A percentile compares a stretch with the other conserved stretches of the same genome.
These are phyloP conservation scores for Rhizophagus prolifer DNA, from an alignment of 192 early-diverging fungal genomes.

Conservation along the genomic window DNA sequence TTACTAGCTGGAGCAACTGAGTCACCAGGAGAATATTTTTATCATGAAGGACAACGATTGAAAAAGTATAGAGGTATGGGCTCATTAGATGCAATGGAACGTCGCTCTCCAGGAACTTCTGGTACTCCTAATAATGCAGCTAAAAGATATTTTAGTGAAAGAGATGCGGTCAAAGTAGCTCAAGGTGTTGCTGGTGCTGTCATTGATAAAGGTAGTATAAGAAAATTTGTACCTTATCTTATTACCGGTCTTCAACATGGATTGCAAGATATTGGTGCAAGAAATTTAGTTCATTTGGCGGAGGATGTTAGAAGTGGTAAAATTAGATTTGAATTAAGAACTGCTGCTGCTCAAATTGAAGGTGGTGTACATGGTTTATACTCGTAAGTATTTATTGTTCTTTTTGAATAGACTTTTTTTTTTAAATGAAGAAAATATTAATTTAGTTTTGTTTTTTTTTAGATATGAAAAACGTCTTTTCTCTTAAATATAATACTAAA, in stretches of 20 bases:
- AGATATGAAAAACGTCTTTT: constrained; percentile 19
- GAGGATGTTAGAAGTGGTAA: constrained; percentile 63
- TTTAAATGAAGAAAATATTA: background rate
- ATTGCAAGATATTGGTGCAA: constrained; percentile 94
- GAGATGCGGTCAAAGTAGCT: constrained; percentile 97
- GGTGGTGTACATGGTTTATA: constrained; percentile 93
- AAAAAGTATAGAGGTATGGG: constrained; percentile 99
- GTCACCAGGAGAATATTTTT: constrained; percentile 97
- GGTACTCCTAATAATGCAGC: constrained; percentile 65
- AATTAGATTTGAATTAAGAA: constrained; percentile 93
- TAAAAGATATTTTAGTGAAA: constrained; percentile 95
- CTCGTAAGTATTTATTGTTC: constrained; percentile 48
- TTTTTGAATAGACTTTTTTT: background rate
- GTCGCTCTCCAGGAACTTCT: constrained; percentile 51
- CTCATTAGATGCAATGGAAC: constrained; percentile 95
- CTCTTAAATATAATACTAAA: background rate
- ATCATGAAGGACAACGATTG: constrained; percentile 93
- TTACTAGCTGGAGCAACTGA: constrained; percentile 94
- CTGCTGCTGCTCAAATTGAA: constrained; percentile 92
- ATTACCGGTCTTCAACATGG: constrained; percentile 94
- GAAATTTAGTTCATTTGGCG: constrained; percentile 65
- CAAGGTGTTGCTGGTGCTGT: constrained; percentile 97
- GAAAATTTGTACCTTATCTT: constrained; percentile 91
- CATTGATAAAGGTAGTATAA: constrained; percentile 95
- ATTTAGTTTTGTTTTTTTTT: background rate